These are phyloP conservation scores for Solioccasus polychromus DNA, from an alignment of 768 basidiomycete genomes.

Conservation along the genomic window DNA sequence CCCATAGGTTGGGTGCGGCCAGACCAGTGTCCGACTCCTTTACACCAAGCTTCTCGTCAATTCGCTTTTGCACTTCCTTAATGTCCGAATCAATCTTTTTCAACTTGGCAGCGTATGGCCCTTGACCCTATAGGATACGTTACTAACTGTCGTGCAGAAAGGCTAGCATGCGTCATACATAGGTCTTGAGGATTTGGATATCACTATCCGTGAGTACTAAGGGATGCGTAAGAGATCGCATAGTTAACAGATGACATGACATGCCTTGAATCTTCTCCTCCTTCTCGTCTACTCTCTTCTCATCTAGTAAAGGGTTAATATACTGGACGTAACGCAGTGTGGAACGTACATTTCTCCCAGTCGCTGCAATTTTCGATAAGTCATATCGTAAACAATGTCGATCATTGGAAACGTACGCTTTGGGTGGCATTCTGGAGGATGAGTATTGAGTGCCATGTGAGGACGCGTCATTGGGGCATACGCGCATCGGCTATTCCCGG, in stretches of 20 bases:
- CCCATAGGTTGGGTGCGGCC: slow-evolving; percentile 96
- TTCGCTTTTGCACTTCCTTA: slow-evolving; percentile 93
- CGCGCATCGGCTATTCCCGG: slow-evolving; percentile 29
- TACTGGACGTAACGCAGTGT: slow-evolving; percentile 2
- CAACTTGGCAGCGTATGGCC: slow-evolving; percentile 86
- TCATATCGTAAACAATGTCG: background rate
- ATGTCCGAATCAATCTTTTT: slow-evolving; percentile 91
- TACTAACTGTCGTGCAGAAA: background rate
- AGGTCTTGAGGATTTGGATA: slow-evolving; percentile 98
- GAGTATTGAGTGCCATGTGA: slow-evolving; percentile 20
- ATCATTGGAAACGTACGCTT: slow-evolving; percentile 67
- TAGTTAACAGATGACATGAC: slow-evolving; percentile 23
- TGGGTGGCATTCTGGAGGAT: slow-evolving; percentile 75
- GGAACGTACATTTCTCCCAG: slow-evolving; percentile 92
- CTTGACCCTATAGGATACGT: slow-evolving; percentile 74
- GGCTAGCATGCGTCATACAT: slow-evolving; percentile 51
- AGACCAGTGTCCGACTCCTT: slow-evolving; percentile 99
- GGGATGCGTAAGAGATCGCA: slow-evolving; percentile 5
- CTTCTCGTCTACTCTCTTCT: slow-evolving; percentile 85
- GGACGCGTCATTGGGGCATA: slow-evolving; percentile 37
- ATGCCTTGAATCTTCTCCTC: slow-evolving; percentile 87
- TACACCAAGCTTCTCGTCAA: slow-evolving; percentile 97
- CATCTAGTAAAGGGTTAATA: slow-evolving; percentile 46
- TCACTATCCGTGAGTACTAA: slow-evolving; percentile 95
- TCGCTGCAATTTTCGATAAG: slow-evolving; percentile 54